These are phyloP conservation scores for Setaria italica DNA, from an alignment of 202 grass and related monocot genomes.

Conservation along the genomic window DNA sequence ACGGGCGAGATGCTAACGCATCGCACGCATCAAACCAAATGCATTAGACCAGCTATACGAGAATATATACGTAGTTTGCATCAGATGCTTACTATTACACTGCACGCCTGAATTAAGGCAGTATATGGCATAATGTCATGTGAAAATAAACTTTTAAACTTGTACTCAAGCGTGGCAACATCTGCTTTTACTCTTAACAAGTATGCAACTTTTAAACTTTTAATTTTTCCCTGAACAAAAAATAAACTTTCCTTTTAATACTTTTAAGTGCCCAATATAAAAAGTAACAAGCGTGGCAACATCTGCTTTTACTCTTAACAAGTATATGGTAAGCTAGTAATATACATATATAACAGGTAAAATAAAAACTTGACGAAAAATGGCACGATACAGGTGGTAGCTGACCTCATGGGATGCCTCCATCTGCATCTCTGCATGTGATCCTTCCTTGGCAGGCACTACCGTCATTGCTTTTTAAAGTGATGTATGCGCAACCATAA, in stretches of 20 bases:
- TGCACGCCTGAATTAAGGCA: too few relatives aligned
- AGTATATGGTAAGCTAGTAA: too few relatives aligned
- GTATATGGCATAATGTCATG: too few relatives aligned
- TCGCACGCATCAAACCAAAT: not conserved
- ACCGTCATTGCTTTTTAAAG: slow-evolving; percentile 3
- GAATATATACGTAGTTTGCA: too few relatives aligned
- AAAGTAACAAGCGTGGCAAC: not conserved
- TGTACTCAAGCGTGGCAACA: too few relatives aligned
- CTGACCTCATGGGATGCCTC: not conserved
- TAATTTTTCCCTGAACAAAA: not conserved
- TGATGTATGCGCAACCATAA: not conserved
- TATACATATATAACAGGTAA: not conserved
- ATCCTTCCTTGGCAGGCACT: not conserved
- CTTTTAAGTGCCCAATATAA: not conserved
- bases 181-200: too few relatives aligned
- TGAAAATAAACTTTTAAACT: too few relatives aligned
- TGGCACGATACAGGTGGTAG: not conserved
- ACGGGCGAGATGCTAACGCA: not conserved
- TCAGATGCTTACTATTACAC: too few relatives aligned
- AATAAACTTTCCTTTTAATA: not conserved
- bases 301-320: too few relatives aligned
- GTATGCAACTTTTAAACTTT: too few relatives aligned
- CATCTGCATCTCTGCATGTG: slow-evolving; percentile 26
- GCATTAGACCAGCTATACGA: not conserved
- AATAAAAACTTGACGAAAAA: not conserved